A percentile compares a stretch with the other conserved stretches of the same genome.
These are phyloP conservation scores for Mucor piriformis DNA, from an alignment of 371 early-diverging fungal genomes.

Conservation along the genomic window DNA sequence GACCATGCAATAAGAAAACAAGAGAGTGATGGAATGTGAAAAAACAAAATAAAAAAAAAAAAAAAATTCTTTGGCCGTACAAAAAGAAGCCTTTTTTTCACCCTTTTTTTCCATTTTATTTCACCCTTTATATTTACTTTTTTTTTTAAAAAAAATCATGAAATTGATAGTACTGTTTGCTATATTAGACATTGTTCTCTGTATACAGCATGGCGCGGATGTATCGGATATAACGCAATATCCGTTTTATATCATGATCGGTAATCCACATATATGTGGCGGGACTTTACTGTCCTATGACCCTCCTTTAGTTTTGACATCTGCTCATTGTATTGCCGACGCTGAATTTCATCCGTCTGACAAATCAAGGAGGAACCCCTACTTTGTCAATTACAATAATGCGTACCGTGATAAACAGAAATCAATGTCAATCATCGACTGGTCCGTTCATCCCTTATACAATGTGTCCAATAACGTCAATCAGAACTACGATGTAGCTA, in stretches of 20 bases:
- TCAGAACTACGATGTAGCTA: conserved; percentile 43
- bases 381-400: conserved; percentile 22
- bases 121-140: background rate
- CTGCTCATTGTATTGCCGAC: conserved; percentile 52
- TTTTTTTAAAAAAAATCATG: background rate
- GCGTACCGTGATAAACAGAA: conserved; percentile 28
- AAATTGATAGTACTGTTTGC: background rate
- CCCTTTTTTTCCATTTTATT: background rate
- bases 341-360: conserved; percentile 20
- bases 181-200: background rate
- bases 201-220: background rate
- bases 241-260: conserved; percentile 51
- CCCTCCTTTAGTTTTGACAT: conserved; percentile 47
- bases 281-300: conserved; percentile 44
- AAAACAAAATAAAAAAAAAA: background rate
- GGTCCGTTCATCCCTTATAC: conserved; percentile 45
- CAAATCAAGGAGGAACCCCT: conserved; percentile 10
- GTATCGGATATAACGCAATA: conserved; percentile 18
- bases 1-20: background rate
- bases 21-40: background rate
- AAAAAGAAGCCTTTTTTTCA: background rate
- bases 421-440: conserved; percentile 27
- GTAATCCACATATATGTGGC: conserved; percentile 55
- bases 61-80: background rate
- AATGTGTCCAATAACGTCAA: conserved; percentile 20